phyloP scores from a whole-genome alignment of 2,329 filamentous ascomycete genomes.

The Calycina marina region DNA sequence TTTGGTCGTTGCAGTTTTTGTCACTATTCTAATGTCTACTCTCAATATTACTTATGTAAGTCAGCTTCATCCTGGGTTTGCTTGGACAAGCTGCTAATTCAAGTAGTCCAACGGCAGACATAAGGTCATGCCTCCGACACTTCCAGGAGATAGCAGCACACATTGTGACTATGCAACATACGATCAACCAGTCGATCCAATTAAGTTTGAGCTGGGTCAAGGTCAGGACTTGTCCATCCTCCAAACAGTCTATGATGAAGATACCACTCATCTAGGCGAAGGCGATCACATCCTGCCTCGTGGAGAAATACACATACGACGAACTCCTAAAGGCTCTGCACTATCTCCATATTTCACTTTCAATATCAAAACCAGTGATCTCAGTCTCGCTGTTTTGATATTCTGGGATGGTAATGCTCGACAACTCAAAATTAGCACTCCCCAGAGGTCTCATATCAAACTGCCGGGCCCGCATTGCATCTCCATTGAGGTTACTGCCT shows the following conservation, averaged over 20 bases:
- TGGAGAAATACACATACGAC: constrained; percentile 15
- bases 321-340: not conserved
- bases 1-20: constrained; percentile 10
- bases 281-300: constrained; percentile 8
- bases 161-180: constrained; percentile 14
- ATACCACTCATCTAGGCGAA: constrained; percentile 1
- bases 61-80: not conserved
- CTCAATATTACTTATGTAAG: constrained; percentile 2
- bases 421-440: constrained; percentile 15
- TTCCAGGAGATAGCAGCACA: constrained; percentile 6
- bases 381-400: constrained; percentile 8
- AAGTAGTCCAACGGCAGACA: not conserved
- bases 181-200: constrained; percentile 5
- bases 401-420: constrained; percentile 12
- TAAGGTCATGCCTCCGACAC: constrained; percentile 1
- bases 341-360: constrained; percentile 11
- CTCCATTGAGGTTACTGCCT: constrained; percentile 19
- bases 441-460: constrained; percentile 9
- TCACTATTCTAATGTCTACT: constrained; percentile 3
- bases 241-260: constrained; percentile 11
- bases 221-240: constrained; percentile 11
- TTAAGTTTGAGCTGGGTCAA: constrained; percentile 12
- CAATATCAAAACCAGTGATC: constrained; percentile 15
- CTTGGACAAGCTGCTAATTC: not conserved
- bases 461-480: constrained; percentile 12